Evolutionary conservation across 371 early-diverging fungal species (phyloP).

Genomic region (Lichtheimia ramosa): DNA sequence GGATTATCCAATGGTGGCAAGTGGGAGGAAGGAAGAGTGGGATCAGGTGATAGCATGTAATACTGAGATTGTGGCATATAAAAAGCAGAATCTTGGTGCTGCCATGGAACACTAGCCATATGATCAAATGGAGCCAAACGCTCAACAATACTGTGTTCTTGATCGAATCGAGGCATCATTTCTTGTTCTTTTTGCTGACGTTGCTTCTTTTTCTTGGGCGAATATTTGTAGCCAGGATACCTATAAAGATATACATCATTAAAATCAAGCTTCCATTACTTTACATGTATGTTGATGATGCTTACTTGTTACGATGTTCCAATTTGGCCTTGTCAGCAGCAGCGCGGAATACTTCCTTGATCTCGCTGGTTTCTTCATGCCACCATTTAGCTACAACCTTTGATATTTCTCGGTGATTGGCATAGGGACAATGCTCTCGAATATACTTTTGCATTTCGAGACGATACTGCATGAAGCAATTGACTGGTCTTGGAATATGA

Average conservation of each 20-base stretch:
- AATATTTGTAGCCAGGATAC: constrained; percentile 73
- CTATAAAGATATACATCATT: constrained; percentile 31
- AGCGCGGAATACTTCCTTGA: constrained; percentile 55
- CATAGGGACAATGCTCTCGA: constrained; percentile 7
- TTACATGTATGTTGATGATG: constrained; percentile 3
- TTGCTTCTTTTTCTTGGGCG: constrained; percentile 63
- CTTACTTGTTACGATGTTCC: constrained; percentile 58
- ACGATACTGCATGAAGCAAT: constrained; percentile 19
- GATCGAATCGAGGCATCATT: too few relatives aligned
- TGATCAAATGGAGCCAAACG: too few relatives aligned
- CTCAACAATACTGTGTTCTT: too few relatives aligned
- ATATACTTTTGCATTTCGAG: constrained; percentile 14
- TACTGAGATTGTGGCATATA: too few relatives aligned
- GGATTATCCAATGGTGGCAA: too few relatives aligned
- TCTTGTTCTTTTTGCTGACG: neutral
- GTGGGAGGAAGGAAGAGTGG: too few relatives aligned
- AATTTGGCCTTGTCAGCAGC: constrained; percentile 39
- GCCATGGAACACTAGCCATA: too few relatives aligned
- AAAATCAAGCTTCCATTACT: too few relatives aligned
- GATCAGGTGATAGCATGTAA: too few relatives aligned
- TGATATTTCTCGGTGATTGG: constrained; percentile 21
- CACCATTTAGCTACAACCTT: constrained; percentile 22
- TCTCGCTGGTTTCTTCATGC: constrained; percentile 36
- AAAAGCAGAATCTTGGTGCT: too few relatives aligned
- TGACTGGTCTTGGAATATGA: constrained; percentile 14